A percentile compares a stretch with the other conserved stretches of the same genome.
These are phyloP conservation scores for Hericium erinaceus DNA, from an alignment of 768 basidiomycete genomes.

Conservation along the genomic window DNA sequence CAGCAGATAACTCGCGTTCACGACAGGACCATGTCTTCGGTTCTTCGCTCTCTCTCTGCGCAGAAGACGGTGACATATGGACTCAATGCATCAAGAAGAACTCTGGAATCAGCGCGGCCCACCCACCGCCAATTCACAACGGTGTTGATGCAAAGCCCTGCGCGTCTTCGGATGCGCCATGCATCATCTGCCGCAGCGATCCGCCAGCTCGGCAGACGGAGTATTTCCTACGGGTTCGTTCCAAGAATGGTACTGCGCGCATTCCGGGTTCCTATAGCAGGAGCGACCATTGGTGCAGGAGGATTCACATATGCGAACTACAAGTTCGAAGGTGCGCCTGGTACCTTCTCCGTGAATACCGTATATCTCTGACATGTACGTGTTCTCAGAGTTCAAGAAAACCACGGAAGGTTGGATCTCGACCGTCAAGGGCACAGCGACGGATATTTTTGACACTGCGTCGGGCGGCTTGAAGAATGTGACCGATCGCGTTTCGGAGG, in stretches of 20 bases:
- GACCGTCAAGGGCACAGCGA: constrained; percentile 57
- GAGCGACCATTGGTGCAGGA: constrained; percentile 83
- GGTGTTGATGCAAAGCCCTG: constrained; percentile 37
- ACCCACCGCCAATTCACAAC: constrained; percentile 52
- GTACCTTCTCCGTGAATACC: background rate
- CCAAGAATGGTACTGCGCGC: constrained; percentile 84
- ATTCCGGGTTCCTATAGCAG: constrained; percentile 82
- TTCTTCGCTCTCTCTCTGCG: constrained; percentile 17
- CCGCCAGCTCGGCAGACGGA: constrained; percentile 63
- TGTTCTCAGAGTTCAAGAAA: constrained; percentile 53
- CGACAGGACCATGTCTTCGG: constrained; percentile 6
- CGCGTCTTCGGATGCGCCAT: constrained; percentile 40
- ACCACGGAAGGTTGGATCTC: constrained; percentile 59
- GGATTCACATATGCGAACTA: constrained; percentile 93
- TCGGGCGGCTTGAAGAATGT: constrained; percentile 58
- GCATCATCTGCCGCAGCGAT: constrained; percentile 33
- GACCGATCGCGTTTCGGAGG: constrained; percentile 46
- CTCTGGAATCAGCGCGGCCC: constrained; percentile 27
- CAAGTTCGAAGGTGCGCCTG: constrained; percentile 79
- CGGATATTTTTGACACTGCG: constrained; percentile 65
- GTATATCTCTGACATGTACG: background rate
- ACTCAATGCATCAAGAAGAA: constrained; percentile 33
- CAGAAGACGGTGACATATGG: constrained; percentile 49
- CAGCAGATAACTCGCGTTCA: too few relatives aligned
- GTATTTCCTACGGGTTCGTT: constrained; percentile 80